Conservation (phyloP, 257 asterid species). For the Salvia rosmarinus region DNA sequence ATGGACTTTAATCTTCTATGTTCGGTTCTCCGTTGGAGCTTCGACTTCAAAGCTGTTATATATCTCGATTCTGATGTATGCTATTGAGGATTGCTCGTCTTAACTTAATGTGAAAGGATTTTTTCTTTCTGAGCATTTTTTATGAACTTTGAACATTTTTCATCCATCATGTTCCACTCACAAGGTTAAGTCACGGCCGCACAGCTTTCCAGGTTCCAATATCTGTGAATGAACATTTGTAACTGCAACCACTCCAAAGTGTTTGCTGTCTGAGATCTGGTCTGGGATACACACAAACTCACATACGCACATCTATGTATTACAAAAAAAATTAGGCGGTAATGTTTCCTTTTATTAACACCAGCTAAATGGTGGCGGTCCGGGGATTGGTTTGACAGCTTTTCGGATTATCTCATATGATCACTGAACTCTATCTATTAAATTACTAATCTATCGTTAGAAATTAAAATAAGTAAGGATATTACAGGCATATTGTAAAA, state of each 20-base stretch:
- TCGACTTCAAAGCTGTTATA: neutral
- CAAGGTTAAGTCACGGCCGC: neutral
- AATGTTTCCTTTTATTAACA: neutral
- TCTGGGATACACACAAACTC: neutral
- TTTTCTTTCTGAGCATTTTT: neutral
- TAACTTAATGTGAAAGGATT: neutral
- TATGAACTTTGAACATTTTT: neutral
- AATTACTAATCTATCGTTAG: no score
- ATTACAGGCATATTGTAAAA: no score
- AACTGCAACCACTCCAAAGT: neutral
- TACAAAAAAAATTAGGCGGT: neutral
- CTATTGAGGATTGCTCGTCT: neutral
- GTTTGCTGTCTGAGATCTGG: neutral
- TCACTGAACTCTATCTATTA: no score
- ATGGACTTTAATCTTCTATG: neutral
- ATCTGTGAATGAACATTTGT: neutral
- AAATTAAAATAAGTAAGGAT: no score
- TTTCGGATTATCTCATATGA: no score
- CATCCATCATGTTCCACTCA: neutral
- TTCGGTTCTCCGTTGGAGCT: neutral
- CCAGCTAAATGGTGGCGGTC: no score
- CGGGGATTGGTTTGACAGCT: no score
- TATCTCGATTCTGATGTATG: neutral
- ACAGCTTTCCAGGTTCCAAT: neutral
- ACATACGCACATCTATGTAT: neutral